Evolutionary conservation across 192 early-diverging fungal genomes (phyloP), one percentile per base, ranked within the genome.

Genomic region (Backusella morwellensis): DNA sequence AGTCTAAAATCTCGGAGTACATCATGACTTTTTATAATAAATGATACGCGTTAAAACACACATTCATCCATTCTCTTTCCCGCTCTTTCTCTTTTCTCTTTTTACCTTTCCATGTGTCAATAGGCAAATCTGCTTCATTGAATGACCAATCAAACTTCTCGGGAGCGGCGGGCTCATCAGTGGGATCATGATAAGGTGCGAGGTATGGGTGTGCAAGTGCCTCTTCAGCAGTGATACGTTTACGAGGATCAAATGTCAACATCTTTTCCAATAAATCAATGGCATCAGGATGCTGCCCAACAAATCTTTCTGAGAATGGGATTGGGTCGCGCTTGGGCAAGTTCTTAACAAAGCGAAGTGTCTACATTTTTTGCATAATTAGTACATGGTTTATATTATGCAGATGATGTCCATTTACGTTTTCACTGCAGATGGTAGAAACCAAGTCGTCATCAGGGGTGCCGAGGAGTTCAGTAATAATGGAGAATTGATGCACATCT

Each of bases 401-500:
- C 42, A n/a, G 5, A 2, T 34, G 11, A 35, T 59, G n/a, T 23
- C 19, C 6, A 75, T 81, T 32, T 88, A 93, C 92, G 80, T 97
- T 96, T 79, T 95, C 96, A 82, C 95, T 96, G 78, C 92, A 91
- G 71, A 98, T 98, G 26, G 95, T 95, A 77, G 93, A 86, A 78
- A 98, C 93, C 44, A 98, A 93, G 83, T 96, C 95, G 72, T 95
- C 94, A 56, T 95, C 92, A 59, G 97, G 97, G 36, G 94, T 97
- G 40, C 97, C 97, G 35, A 98, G 89, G 34, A 98, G 84, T 80
- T 96, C 92, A 35, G 95, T 95, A 74, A 98, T 96, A 75, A 96
- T 96, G 1, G 97, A 96, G 81, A 98, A 98, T 87, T 98, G 97
- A 87, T 98, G 86, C 8, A 98, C 95, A 75, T 98, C 91, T 92